Base-by-base conservation (phyloP, 2,329 filamentous ascomycete genomes). In the Aspergillus hortae region DNA sequence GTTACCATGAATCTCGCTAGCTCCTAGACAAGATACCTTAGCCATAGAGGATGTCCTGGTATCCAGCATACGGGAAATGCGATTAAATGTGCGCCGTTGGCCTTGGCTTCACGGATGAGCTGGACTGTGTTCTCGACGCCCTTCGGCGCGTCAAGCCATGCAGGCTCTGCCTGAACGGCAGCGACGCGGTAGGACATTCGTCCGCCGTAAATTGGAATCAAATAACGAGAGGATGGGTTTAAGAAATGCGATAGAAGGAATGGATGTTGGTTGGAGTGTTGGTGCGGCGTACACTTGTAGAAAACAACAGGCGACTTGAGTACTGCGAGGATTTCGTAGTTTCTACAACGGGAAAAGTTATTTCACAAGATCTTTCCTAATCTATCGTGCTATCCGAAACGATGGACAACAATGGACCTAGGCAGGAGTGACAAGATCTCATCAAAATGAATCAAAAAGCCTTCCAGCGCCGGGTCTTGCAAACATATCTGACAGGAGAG, bases 111-210 rank as follows among this genome's bases (percentile, higher is more conserved):
- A 35, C 73, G 66, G 56, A 87, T 85, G 46, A 85, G 71, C 0
- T 67, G 61, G 58, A 80, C 79, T 6, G 83, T 84, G 63, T 86
- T 86, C 1, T 74, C 63, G 1, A 86, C 77, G 2, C 76, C 73
- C 0, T 65, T 77, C 6, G 76, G 68, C 2, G 86, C 74, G 58
- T 87, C 79, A 6, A 86, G 72, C 82, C 82, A 86, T 1, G 72
- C 75, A 0, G 83, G 81, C 64, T 86, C 83, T 5, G 78, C 76
- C 61, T 86, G 82, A 0, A 48, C 46, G 2, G 51, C 58, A 7
- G 58, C 55, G 6, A 57, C 58, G 5, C 53, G 53, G 7, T 30
- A 30, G 2, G 6, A 4, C 27, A 30, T 30, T 10, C 7, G 27
- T 9, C 4, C 7, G 6, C 23, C 23, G 23, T 23, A 10, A 4